A percentile compares a stretch with the other conserved stretches of the same genome.
These are phyloP conservation scores for Staphylotrichum tortipilum DNA, from an alignment of 495 filamentous ascomycete genomes.

Conservation along the genomic window DNA sequence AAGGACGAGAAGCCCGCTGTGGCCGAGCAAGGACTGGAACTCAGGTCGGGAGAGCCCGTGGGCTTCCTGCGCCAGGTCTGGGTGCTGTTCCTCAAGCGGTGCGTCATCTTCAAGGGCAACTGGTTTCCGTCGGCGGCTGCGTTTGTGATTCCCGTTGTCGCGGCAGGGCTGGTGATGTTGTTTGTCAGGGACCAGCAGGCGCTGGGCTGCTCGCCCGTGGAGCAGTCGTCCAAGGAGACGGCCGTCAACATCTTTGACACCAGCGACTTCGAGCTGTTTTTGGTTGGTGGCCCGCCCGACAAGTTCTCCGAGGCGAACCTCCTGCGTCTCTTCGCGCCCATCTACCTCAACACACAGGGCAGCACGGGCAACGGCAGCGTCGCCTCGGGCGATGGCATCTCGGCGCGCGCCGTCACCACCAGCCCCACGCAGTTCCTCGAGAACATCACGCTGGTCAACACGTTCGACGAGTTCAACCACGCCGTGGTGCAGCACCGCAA, in stretches of 20 bases:
- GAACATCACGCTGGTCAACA: constrained; percentile 53
- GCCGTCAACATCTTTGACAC: constrained; percentile 29
- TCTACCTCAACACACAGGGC: constrained; percentile 17
- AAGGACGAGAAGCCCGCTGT: constrained; percentile 14
- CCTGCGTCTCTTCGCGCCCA: constrained; percentile 36
- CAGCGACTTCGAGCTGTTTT: constrained; percentile 27
- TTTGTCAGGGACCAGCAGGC: constrained; percentile 52
- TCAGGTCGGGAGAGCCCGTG: constrained; percentile 60
- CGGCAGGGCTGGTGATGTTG: constrained; percentile 64
- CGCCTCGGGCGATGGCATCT: constrained; percentile 4
- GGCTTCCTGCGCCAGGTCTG: constrained; percentile 55
- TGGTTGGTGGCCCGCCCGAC: constrained; percentile 55
- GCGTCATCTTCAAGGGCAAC: constrained; percentile 66
- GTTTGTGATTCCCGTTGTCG: constrained; percentile 64
- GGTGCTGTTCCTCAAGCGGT: constrained; percentile 68
- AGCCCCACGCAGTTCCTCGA: constrained; percentile 22
- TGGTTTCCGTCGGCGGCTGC: constrained; percentile 65
- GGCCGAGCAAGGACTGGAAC: constrained; percentile 37
- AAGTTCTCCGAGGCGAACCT: constrained; percentile 36
- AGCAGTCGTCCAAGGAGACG: constrained; percentile 19
- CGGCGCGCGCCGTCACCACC: neutral
- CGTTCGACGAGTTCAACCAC: constrained; percentile 55
- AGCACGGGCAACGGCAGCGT: constrained; percentile 8
- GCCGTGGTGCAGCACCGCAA: constrained; percentile 52
- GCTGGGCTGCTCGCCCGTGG: constrained; percentile 49